phyloP scores from a whole-genome alignment of 441 rosid species.

The Omphalea diandra region DNA sequence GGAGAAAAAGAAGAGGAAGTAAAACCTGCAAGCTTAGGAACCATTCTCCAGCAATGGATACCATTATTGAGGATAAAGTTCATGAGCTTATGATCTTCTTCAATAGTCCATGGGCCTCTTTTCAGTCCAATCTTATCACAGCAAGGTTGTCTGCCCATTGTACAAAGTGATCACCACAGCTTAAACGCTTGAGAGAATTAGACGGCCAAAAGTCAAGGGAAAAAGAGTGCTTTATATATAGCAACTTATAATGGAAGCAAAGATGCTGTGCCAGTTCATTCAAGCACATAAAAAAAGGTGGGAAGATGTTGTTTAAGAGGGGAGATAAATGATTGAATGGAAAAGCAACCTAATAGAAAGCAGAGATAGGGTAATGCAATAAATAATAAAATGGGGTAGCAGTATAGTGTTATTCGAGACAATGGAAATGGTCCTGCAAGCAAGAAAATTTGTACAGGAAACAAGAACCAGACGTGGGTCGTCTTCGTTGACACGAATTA shows the following conservation, averaged over 20 bases:
- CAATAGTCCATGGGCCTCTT: conserved; percentile 94
- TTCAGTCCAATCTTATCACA: conserved; percentile 88
- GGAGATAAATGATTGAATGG: conserved; percentile 45
- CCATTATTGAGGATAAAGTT: conserved; percentile 82
- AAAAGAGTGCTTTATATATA: conserved; percentile 14
- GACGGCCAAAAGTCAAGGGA: conserved; percentile 5
- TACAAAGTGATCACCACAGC: no score
- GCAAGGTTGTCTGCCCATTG: conserved; percentile 95
- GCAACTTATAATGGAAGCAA: conserved; percentile 26
- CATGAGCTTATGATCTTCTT: conserved; percentile 87
- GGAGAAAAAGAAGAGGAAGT: neutral
- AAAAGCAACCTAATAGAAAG: conserved; percentile 3
- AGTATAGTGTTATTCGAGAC: conserved; percentile 22
- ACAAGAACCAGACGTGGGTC: conserved; percentile 40
- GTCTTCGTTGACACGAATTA: conserved; percentile 38
- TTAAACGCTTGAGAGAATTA: no score
- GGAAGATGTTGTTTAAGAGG: conserved; percentile 26
- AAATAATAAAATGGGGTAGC: conserved; percentile 26
- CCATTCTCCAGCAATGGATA: conserved; percentile 86
- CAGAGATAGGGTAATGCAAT: conserved; percentile 1
- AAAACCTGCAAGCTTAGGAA: conserved; percentile 90
- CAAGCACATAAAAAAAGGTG: conserved; percentile 20
- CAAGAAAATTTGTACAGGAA: conserved; percentile 13
- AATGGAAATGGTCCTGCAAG: conserved; percentile 27
- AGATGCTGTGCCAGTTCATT: conserved; percentile 51